These are phyloP conservation scores for Phytophthora europaea DNA, from an alignment of 352 stramenopile genomes.

Conservation along the genomic window DNA sequence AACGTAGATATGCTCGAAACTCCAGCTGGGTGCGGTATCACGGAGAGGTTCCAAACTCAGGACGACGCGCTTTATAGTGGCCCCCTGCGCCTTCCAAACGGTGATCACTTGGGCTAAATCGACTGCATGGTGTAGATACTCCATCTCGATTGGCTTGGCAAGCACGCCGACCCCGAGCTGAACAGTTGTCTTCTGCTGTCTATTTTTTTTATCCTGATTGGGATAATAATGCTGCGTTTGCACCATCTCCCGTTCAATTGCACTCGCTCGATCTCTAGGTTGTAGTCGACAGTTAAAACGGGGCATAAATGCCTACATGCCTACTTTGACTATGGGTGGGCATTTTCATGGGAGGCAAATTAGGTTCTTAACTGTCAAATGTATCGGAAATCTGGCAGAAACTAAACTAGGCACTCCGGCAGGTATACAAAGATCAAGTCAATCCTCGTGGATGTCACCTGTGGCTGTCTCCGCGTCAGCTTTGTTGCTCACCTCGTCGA, in stretches of 20 bases:
- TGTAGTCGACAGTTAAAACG: background rate
- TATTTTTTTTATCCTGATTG: constrained; percentile 6
- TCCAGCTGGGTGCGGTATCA: background rate
- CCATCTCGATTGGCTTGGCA: background rate
- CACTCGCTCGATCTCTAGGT: constrained; percentile 5
- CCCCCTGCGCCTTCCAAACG: constrained; percentile 33
- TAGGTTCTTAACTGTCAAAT: no score
- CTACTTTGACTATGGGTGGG: no score
- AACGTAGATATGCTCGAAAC: constrained; percentile 26
- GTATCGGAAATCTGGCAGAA: no score
- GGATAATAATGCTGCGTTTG: constrained; percentile 11
- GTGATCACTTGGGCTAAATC: constrained; percentile 29
- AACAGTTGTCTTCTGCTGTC: constrained; percentile 3
- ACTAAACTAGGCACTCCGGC: no score
- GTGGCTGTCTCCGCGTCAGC: no score
- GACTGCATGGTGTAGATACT: constrained; percentile 24
- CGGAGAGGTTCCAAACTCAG: constrained; percentile 10
- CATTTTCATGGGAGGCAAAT: no score
- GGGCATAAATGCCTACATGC: no score
- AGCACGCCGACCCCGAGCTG: background rate
- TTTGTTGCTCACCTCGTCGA: no score
- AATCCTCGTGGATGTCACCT: no score
- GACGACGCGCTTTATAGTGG: constrained; percentile 24
- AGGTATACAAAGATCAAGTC: no score
- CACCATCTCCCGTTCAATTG: background rate